phyloP scores from a whole-genome alignment of 768 basidiomycete genomes.

The Omphalotus guepiniiformis region DNA sequence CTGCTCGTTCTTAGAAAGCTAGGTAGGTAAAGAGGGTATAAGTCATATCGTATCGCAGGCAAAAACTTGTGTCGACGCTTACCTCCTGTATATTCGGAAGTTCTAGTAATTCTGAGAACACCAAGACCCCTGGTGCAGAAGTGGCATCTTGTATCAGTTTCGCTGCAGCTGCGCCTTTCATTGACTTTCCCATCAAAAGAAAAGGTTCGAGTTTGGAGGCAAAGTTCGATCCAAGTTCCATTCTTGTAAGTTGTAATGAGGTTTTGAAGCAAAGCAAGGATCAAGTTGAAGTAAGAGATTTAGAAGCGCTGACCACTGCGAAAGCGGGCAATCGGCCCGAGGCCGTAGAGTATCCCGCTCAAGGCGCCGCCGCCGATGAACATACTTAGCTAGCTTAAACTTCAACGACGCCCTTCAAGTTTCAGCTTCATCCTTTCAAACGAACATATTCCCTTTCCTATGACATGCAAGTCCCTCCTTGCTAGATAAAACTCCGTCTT shows the following conservation, averaged over 20 bases:
- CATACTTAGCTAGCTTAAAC: too few relatives aligned
- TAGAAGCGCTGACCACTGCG: too few relatives aligned
- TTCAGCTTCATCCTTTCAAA: too few relatives aligned
- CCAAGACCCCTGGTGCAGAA: conserved; percentile 85
- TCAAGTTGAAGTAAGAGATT: too few relatives aligned
- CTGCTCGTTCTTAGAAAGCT: conserved; percentile 70
- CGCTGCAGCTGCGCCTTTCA: conserved; percentile 89
- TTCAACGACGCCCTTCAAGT: too few relatives aligned
- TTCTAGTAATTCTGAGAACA: conserved; percentile 86
- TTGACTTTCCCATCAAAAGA: conserved; percentile 85
- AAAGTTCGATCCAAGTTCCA: conserved; percentile 64
- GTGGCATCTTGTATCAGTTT: conserved; percentile 86
- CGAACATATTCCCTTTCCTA: too few relatives aligned
- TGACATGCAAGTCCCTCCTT: too few relatives aligned
- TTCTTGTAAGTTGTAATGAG: conserved; percentile 19
- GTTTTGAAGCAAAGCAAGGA: too few relatives aligned
- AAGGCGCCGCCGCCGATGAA: too few relatives aligned
- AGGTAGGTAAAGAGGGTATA: conserved; percentile 5
- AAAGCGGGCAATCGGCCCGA: too few relatives aligned
- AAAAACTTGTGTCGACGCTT: conserved; percentile 15
- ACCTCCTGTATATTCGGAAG: conserved; percentile 84
- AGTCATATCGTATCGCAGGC: conserved; percentile 2
- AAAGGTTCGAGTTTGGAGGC: conserved; percentile 81
- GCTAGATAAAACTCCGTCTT: too few relatives aligned
- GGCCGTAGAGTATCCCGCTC: too few relatives aligned